phyloP scores from a whole-genome alignment of 371 early-diverging fungal genomes.

The Apophysomyces variabilis region DNA sequence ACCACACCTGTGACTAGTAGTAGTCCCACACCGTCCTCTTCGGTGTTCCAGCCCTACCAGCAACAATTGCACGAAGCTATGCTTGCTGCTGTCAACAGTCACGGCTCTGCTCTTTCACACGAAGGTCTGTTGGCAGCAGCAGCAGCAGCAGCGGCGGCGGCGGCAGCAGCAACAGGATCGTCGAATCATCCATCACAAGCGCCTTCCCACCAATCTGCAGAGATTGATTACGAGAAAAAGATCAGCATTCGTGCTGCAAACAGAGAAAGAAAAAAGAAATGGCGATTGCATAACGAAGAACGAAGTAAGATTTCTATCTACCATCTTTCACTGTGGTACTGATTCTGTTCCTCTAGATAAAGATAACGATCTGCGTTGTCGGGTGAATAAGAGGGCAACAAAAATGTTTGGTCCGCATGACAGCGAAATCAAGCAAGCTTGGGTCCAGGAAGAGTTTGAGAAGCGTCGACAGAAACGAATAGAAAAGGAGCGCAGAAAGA shows the following conservation, averaged over 20 bases:
- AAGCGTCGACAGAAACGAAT: constrained; percentile 43
- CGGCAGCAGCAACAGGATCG: constrained; percentile 17
- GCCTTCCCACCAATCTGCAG: background rate
- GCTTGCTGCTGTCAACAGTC: constrained; percentile 43
- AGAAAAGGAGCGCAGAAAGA: constrained; percentile 44
- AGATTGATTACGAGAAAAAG: constrained; percentile 8
- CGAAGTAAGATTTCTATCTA: constrained; percentile 46
- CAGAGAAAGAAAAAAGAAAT: constrained; percentile 68
- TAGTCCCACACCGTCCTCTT: constrained; percentile 22
- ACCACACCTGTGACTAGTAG: constrained; percentile 32
- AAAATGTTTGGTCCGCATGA: constrained; percentile 43
- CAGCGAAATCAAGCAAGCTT: constrained; percentile 39
- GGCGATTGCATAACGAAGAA: constrained; percentile 69
- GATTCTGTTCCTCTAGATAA: constrained; percentile 28
- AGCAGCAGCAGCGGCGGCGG: constrained; percentile 27
- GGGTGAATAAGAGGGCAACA: constrained; percentile 58
- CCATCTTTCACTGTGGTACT: background rate
- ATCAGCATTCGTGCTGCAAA: constrained; percentile 57
- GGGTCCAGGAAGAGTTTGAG: constrained; percentile 56
- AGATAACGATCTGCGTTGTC: constrained; percentile 55
- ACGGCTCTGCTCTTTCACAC: constrained; percentile 17
- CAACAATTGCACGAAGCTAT: constrained; percentile 41
- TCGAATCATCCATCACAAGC: background rate
- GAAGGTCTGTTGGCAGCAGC: constrained; percentile 28
- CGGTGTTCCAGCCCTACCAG: constrained; percentile 39